Evolutionary conservation across 768 basidiomycete genomes (phyloP).

Genomic region (Hericium erinaceus): DNA sequence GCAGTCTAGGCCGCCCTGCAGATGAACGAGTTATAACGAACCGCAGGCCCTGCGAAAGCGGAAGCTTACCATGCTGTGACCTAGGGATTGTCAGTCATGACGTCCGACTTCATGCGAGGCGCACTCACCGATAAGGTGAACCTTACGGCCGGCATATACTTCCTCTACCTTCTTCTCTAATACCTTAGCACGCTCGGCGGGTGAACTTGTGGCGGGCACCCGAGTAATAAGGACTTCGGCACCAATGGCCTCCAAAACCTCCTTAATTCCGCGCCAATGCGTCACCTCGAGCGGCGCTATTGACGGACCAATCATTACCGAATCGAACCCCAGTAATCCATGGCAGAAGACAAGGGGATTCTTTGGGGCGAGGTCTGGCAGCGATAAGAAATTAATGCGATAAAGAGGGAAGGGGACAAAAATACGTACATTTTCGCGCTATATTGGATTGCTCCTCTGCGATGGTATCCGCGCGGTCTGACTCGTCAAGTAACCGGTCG

Average conservation of each 20-base stretch:
- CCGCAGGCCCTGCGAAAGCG: neutral
- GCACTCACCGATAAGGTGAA: constrained; percentile 74
- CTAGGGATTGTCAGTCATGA: constrained; percentile 23
- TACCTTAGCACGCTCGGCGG: constrained; percentile 81
- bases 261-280: constrained; percentile 96
- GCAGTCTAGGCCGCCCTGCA: constrained; percentile 85
- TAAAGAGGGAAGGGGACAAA: neutral
- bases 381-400: neutral
- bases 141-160: constrained; percentile 69
- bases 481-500: constrained; percentile 38
- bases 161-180: constrained; percentile 76
- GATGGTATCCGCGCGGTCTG: constrained; percentile 42
- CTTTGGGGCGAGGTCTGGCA: constrained; percentile 62
- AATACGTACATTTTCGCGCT: constrained; percentile 49
- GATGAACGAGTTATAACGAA: constrained; percentile 3
- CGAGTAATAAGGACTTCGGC: constrained; percentile 87
- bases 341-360: constrained; percentile 94
- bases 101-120: neutral
- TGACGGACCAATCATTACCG: constrained; percentile 66
- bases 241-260: constrained; percentile 83
- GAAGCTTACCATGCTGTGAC: constrained; percentile 63
- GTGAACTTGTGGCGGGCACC: constrained; percentile 87
- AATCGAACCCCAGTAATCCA: constrained; percentile 86
- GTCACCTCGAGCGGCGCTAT: constrained; percentile 79
- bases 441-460: constrained; percentile 38